Evolutionary conservation across 441 rosid genomes (phyloP).

Genomic region (Mallotus japonicus): DNA sequence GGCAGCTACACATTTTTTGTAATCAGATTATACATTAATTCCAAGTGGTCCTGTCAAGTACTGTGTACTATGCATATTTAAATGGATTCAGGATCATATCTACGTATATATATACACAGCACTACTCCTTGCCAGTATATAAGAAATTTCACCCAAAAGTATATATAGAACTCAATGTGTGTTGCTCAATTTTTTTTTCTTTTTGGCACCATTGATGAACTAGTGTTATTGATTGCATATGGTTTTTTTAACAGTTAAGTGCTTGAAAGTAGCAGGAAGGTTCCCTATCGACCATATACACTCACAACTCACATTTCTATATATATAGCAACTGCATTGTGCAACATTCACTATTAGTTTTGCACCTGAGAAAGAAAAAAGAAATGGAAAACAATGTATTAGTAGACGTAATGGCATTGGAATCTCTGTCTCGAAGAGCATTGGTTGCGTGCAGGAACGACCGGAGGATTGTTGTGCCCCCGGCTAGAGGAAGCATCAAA

Average conservation of each 20-base stretch:
- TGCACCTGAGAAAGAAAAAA: neutral
- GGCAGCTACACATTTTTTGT: neutral
- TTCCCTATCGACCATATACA: conserved; percentile 21
- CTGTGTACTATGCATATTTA: too few relatives aligned
- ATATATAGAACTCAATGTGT: too few relatives aligned
- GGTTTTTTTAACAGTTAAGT: neutral
- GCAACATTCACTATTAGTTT: neutral
- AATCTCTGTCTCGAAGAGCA: conserved; percentile 5
- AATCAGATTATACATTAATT: neutral
- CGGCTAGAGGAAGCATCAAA: conserved; percentile 40
- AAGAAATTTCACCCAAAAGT: too few relatives aligned
- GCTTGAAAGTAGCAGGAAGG: conserved; percentile 35
- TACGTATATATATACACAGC: too few relatives aligned
- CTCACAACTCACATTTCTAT: neutral
- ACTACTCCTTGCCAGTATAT: too few relatives aligned
- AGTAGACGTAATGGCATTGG: conserved; percentile 9
- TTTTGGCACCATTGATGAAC: too few relatives aligned
- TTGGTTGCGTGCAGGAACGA: neutral
- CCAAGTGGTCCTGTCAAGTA: too few relatives aligned
- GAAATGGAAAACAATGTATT: neutral
- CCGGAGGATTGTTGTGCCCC: conserved; percentile 18
- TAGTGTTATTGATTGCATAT: too few relatives aligned
- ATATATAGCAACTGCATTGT: neutral
- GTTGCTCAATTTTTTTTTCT: too few relatives aligned
- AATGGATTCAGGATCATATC: too few relatives aligned